Percentiles rank a stretch among this genome's conserved stretches.
phyloP scores from a whole-genome alignment of 768 basidiomycete genomes.

The Pholiota molesta region DNA sequence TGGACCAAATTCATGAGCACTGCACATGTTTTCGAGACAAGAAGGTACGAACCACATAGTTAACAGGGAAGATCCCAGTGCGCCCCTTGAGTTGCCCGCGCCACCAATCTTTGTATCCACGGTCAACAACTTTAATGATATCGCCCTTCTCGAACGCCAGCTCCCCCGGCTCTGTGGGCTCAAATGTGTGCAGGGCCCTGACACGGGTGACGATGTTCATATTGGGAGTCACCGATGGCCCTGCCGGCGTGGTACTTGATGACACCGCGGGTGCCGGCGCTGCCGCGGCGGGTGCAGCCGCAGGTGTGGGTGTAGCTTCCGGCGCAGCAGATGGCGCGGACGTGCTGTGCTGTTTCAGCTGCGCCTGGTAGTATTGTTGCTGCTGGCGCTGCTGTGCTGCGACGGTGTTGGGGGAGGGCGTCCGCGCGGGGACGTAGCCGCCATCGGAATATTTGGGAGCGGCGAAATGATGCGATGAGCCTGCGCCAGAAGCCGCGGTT shows the following conservation, averaged over 20 bases:
- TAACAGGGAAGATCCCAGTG: constrained; percentile 96
- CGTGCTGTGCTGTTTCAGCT: constrained; percentile 9
- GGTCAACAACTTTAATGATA: constrained; percentile 92
- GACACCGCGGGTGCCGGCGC: constrained; percentile 20
- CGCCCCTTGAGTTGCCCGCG: constrained; percentile 86
- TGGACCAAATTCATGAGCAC: background rate
- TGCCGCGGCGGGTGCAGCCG: constrained; percentile 16
- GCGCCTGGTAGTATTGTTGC: constrained; percentile 24
- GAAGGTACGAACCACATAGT: constrained; percentile 75
- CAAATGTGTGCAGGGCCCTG: constrained; percentile 86
- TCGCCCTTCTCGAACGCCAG: constrained; percentile 92
- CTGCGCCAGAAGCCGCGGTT: constrained; percentile 12
- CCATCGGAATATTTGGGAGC: constrained; percentile 47
- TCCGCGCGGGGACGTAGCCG: constrained; percentile 60
- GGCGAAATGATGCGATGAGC: constrained; percentile 24
- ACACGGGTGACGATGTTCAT: constrained; percentile 74
- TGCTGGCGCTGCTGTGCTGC: constrained; percentile 28
- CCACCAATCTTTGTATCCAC: constrained; percentile 98
- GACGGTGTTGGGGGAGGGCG: constrained; percentile 40
- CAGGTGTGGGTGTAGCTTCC: constrained; percentile 14
- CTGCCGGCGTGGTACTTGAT: constrained; percentile 15
- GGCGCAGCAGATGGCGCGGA: constrained; percentile 5
- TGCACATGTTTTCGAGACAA: too few relatives aligned
- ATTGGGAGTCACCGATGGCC: constrained; percentile 15
- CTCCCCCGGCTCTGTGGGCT: constrained; percentile 87